These are phyloP conservation scores for Trichaptum fuscoviolaceum DNA, from an alignment of 768 basidiomycete species.

Conservation along the genomic window DNA sequence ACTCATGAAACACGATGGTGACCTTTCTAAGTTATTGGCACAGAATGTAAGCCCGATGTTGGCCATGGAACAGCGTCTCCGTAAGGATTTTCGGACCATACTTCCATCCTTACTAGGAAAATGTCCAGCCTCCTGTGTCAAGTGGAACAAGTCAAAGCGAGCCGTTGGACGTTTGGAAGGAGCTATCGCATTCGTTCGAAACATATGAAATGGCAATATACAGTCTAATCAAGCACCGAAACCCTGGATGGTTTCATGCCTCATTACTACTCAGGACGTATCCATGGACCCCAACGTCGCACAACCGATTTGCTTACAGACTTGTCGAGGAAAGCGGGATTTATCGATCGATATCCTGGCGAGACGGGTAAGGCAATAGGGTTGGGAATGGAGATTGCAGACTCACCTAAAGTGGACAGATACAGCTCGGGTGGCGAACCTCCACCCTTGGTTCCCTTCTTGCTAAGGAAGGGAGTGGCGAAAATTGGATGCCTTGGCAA, in stretches of 20 bases:
- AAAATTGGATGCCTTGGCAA: not conserved
- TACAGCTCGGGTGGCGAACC: not conserved
- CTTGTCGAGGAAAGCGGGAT: not conserved
- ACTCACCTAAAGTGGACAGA: not conserved
- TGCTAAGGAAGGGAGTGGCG: not conserved
- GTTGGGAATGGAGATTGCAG: not conserved
- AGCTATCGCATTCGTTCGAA: no score
- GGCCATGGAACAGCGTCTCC: not conserved
- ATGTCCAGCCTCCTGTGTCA: no score
- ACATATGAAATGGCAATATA: no score
- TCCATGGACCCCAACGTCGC: no score
- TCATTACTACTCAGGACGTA: no score
- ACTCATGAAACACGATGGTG: not conserved
- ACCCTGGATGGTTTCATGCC: no score
- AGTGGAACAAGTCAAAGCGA: no score
- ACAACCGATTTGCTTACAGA: not conserved
- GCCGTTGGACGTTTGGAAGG: no score
- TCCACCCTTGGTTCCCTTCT: not conserved
- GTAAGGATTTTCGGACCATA: not conserved
- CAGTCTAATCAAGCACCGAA: no score
- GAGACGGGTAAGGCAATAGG: not conserved
- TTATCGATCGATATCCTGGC: not conserved
- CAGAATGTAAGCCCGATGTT: not conserved
- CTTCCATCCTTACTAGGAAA: no score
- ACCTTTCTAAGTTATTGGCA: not conserved